Base-by-base conservation (phyloP, 768 basidiomycete genomes). In the Cyathus striatus region DNA sequence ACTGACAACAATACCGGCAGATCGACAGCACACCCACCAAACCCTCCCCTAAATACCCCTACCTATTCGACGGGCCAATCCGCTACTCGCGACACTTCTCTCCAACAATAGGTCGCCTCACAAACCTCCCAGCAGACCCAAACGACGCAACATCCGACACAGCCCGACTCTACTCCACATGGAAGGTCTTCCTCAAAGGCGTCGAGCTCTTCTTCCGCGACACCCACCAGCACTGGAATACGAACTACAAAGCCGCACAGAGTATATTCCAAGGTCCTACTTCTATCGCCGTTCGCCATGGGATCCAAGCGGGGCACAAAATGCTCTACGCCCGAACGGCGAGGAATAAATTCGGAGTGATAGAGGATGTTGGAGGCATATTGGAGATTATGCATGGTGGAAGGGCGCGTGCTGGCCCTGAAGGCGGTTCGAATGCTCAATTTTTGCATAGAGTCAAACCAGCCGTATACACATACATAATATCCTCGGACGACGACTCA, bases 391-490 rank as follows among this genome's bases (percentile, higher is more conserved):
- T 88, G 40, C 75, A 70, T 23, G 76, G 74, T 3, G 72, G 70
- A 26, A 45, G 20, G 17, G 9, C 35, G 17, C 35, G 35, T 18
- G 12, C 44, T 6, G 38, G 43, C 26, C 49, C 54, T 10, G 45
- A 42, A 7, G 39, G 9, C 24, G 40, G 37, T 22, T 41, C 32
- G 23, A 47, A 42, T 14, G 33, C 39, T 10, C 46, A 48, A 17
- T 56, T 53, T 34, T 53, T 53, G 14, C 53, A 65, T 18, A 77
- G 83, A 48, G 73, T 89, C 62, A 88, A 88, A 56, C 87, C 86
- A 34, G 83, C 83, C 0, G 78, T 90, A 18, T 92, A 91, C 65
- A 91, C 90, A 26, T 93, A 91, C 64, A 74, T 91, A 58, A 81
- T 93, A 56, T 76, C 83, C 4, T 66, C 76, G 4, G 80, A 83